Percentiles rank a stretch among this genome's conserved stretches.
Conservation (phyloP, 176 grass and related monocot genomes). For the Triticum monococcum region DNA sequence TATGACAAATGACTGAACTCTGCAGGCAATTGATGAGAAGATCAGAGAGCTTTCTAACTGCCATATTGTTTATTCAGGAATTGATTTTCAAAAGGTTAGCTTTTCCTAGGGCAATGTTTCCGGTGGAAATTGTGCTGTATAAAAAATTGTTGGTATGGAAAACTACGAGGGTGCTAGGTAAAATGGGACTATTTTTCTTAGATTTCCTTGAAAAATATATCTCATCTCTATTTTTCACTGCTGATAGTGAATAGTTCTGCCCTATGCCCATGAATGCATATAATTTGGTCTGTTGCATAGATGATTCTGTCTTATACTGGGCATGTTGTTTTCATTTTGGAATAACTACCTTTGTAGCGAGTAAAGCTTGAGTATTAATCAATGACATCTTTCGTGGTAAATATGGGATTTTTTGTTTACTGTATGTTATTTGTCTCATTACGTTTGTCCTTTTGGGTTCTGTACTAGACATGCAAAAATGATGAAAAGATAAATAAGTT, state of each 20-base stretch:
- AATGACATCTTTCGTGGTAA: background rate
- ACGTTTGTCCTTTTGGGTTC: slow-evolving; percentile 16
- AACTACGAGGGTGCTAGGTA: background rate
- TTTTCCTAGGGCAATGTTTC: slow-evolving; percentile 17
- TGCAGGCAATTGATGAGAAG: slow-evolving; percentile 98
- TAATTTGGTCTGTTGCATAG: background rate
- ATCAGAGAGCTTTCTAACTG: slow-evolving; percentile 98
- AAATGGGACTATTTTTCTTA: background rate
- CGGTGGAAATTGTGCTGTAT: background rate
- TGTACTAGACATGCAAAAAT: background rate
- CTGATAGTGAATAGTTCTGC: background rate
- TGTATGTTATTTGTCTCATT: background rate
- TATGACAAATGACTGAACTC: slow-evolving; percentile 1
- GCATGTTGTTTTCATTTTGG: background rate
- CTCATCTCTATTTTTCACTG: background rate
- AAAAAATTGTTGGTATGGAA: background rate
- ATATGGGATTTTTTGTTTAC: background rate
- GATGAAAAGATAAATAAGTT: slow-evolving; percentile 3
- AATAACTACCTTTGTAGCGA: background rate
- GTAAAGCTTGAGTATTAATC: background rate
- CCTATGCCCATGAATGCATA: background rate
- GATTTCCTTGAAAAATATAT: slow-evolving; percentile 7
- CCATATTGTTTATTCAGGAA: slow-evolving; percentile 95
- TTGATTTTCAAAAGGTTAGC: slow-evolving; percentile 96
- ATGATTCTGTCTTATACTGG: background rate